These are phyloP conservation scores for Solanum medicagineum DNA, from an alignment of 257 asterid genomes.

Conservation along the genomic window DNA sequence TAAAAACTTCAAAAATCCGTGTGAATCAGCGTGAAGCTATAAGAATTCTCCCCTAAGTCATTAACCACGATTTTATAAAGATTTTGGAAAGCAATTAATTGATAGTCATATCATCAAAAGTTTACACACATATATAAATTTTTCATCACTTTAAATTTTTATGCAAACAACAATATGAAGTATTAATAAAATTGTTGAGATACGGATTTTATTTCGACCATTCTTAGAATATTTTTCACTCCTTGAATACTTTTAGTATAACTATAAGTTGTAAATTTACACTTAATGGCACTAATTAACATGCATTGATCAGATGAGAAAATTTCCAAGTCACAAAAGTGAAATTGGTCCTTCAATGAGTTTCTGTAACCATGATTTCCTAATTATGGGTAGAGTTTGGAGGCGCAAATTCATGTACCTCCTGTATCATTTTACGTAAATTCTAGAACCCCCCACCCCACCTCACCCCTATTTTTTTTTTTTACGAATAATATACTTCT, in stretches of 20 bases:
- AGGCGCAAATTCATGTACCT: background rate
- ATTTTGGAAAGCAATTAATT: too few species aligned
- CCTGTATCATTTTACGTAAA: background rate
- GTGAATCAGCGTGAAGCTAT: too few species aligned
- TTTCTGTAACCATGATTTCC: background rate
- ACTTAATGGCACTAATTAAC: background rate
- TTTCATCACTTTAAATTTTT: too few species aligned
- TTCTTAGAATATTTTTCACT: too few species aligned
- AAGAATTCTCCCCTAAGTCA: too few species aligned
- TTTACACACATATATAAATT: too few species aligned
- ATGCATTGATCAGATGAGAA: background rate
- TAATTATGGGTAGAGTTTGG: background rate
- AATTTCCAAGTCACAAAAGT: background rate
- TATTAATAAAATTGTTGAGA: too few species aligned
- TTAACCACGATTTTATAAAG: too few species aligned
- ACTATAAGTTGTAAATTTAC: background rate
- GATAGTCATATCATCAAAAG: too few species aligned
- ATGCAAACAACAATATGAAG: too few species aligned
- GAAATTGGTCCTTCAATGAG: background rate
- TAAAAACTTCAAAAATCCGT: too few species aligned
- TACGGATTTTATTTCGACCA: too few species aligned
- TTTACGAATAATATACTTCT: background rate
- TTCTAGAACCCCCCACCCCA: background rate
- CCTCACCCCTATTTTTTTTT: background rate
- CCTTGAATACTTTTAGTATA: background rate